Conservation (phyloP, 1,139 yeast genomes). For the Yamadazyma sp. region DNA sequence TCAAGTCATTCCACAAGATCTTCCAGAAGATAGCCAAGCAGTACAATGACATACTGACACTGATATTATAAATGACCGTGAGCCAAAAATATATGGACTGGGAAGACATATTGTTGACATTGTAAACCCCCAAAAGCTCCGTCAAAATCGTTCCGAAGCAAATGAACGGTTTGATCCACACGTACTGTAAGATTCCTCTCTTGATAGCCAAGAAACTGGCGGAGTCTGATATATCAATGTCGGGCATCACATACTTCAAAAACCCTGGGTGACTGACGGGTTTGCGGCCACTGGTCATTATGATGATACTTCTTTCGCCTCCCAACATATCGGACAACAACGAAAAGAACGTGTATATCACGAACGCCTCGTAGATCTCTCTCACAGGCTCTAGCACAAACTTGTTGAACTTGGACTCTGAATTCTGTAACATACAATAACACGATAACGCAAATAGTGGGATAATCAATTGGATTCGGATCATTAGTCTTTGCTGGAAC, state of each 20-base stretch:
- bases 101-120: constrained; percentile 50
- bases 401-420: constrained; percentile 35
- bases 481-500: constrained; percentile 78
- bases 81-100: constrained; percentile 63
- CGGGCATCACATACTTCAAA: constrained; percentile 46
- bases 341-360: constrained; percentile 88
- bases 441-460: constrained; percentile 58
- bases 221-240: constrained; percentile 86
- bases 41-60: constrained; percentile 81
- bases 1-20: constrained; percentile 73
- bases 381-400: constrained; percentile 70
- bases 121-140: constrained; percentile 51
- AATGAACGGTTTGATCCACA: constrained; percentile 87
- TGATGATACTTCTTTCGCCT: constrained; percentile 84
- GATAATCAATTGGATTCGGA: constrained; percentile 74
- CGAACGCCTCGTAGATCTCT: constrained; percentile 94
- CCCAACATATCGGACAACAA: constrained; percentile 82
- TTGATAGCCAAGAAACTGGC: constrained; percentile 72
- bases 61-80: constrained; percentile 69
- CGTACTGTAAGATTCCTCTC: constrained; percentile 88
- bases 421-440: constrained; percentile 51
- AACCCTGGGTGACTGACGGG: constrained; percentile 76
- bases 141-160: constrained; percentile 57
- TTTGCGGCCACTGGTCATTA: constrained; percentile 68
- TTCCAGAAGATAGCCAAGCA: constrained; percentile 91